Percentiles rank a stretch among this genome's conserved stretches.
Evolutionary conservation across 495 filamentous ascomycete genomes (phyloP).

Genomic region (Cercophora scortea): DNA sequence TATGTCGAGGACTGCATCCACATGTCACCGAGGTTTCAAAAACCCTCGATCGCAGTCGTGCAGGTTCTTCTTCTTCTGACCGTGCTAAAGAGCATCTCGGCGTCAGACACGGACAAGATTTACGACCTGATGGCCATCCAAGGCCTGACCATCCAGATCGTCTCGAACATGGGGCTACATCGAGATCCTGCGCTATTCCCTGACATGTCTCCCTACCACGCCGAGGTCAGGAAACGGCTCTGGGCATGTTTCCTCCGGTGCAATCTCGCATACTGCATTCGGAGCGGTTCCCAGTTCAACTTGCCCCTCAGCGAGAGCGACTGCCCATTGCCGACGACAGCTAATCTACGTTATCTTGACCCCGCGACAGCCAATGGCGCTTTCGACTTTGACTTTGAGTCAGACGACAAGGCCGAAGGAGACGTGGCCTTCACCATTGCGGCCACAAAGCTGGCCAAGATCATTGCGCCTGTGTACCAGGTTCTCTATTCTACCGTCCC

Average conservation of each 20-base stretch:
- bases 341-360: constrained; percentile 1
- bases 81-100: constrained; percentile 12
- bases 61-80: constrained; percentile 11
- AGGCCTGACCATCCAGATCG: constrained; percentile 13
- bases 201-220: constrained; percentile 11
- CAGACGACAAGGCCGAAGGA: not conserved
- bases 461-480: constrained; percentile 11
- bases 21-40: constrained; percentile 8
- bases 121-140: constrained; percentile 12
- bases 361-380: not conserved
- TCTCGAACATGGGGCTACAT: constrained; percentile 13
- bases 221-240: constrained; percentile 12
- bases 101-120: constrained; percentile 16
- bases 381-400: not conserved
- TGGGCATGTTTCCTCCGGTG: constrained; percentile 11
- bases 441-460: constrained; percentile 4
- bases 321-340: constrained; percentile 7
- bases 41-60: constrained; percentile 15
- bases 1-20: constrained; percentile 12
- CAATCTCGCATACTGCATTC: constrained; percentile 13
- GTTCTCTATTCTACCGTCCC: constrained; percentile 6
- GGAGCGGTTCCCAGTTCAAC: constrained; percentile 13
- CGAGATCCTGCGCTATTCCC: constrained; percentile 12
- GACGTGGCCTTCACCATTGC: constrained; percentile 8
- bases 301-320: constrained; percentile 11